These are phyloP conservation scores for Veloporphyrellus conicus DNA, from an alignment of 1,284 basidiomycete species.

Conservation along the genomic window DNA sequence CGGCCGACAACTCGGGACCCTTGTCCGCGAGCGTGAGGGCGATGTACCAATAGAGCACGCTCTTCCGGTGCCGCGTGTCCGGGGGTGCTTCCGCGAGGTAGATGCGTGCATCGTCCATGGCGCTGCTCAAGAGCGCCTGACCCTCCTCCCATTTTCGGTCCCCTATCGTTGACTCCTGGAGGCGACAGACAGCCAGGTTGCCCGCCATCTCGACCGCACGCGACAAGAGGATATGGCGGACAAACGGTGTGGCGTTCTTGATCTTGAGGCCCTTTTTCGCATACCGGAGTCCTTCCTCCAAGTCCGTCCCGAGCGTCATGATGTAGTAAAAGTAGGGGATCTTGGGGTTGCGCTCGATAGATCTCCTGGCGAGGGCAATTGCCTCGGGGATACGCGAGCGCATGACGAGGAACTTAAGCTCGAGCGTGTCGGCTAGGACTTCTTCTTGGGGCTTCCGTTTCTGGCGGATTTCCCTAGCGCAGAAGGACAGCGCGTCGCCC, in stretches of 20 bases:
- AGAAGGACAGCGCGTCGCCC: constrained; percentile 51
- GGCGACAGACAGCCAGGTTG: constrained; percentile 45
- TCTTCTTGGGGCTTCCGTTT: no score
- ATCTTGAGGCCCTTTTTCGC: constrained; percentile 57
- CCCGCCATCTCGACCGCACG: constrained; percentile 57
- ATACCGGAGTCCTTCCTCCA: constrained; percentile 35
- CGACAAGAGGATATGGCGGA: constrained; percentile 51
- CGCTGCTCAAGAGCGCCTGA: constrained; percentile 51
- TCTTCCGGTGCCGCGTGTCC: constrained; percentile 55
- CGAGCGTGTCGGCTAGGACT: no score
- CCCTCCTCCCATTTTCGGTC: constrained; percentile 53
- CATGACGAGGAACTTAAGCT: constrained; percentile 54
- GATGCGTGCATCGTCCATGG: constrained; percentile 54
- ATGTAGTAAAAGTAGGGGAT: constrained; percentile 59
- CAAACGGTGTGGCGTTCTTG: constrained; percentile 42
- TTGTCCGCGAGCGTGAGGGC: constrained; percentile 46
- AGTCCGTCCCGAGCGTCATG: constrained; percentile 42
- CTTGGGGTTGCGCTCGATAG: constrained; percentile 46
- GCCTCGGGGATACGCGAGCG: constrained; percentile 43
- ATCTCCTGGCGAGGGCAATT: no score
- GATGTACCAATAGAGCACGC: constrained; percentile 56
- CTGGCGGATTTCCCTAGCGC: constrained; percentile 49
- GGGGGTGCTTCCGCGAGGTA: constrained; percentile 56
- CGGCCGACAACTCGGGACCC: constrained; percentile 45
- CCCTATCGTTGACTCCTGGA: constrained; percentile 42